Evolutionary conservation across 805 yeast genomes (phyloP).

Genomic region (Osmozyma mogii): DNA sequence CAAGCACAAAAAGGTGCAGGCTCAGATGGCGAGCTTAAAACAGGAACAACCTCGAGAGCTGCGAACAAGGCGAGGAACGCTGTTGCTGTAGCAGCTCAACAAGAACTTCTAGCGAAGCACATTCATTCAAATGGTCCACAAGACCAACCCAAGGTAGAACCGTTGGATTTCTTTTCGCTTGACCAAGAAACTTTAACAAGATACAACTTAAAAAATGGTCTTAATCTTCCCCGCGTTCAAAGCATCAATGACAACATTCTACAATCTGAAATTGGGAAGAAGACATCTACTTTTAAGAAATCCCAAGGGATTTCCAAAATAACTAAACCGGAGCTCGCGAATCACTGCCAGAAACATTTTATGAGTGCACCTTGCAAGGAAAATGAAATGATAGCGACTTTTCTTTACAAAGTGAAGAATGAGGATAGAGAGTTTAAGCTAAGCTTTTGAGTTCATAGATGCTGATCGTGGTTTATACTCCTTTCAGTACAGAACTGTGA

Average conservation of each 20-base stretch:
- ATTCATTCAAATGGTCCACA: constrained; percentile 69
- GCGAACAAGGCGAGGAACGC: constrained; percentile 55
- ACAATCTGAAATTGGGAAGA: constrained; percentile 65
- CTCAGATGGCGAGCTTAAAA: too few relatives aligned
- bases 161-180: constrained; percentile 62
- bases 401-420: constrained; percentile 76
- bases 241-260: constrained; percentile 65
- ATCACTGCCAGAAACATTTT: constrained; percentile 63
- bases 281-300: constrained; percentile 37
- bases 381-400: constrained; percentile 80
- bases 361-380: constrained; percentile 54
- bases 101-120: constrained; percentile 57
- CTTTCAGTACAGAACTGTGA: too few relatives aligned
- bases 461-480: too few relatives aligned
- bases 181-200: constrained; percentile 58
- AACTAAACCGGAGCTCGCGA: constrained; percentile 52
- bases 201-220: constrained; percentile 54
- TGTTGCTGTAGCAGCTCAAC: constrained; percentile 61
- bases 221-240: constrained; percentile 51
- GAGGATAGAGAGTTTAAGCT: constrained; percentile 43
- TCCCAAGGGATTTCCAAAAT: constrained; percentile 32
- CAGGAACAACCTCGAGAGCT: constrained; percentile 29
- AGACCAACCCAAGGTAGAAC: constrained; percentile 42
- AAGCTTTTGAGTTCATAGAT: too few relatives aligned
- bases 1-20: too few relatives aligned